A percentile compares a stretch with the other conserved stretches of the same genome.
phyloP scores from a whole-genome alignment of 2,329 filamentous ascomycete species.

The Epichloe sibirici region DNA sequence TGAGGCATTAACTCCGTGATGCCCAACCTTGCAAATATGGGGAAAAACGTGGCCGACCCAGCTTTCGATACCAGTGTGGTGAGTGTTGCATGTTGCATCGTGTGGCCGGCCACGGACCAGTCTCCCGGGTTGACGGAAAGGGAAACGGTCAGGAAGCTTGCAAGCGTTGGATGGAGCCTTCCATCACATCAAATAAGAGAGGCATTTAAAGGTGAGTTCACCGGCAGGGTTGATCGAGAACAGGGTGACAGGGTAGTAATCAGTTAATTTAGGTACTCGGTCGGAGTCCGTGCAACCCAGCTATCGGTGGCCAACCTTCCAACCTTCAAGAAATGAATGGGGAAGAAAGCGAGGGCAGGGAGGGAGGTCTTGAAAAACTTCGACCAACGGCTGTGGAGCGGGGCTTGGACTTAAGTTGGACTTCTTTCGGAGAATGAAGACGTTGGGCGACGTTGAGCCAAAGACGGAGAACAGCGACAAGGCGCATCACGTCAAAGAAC shows the following conservation, averaged over 20 bases:
- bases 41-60: neutral
- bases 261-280: too few relatives aligned
- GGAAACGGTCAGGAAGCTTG: neutral
- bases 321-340: too few relatives aligned
- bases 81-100: neutral
- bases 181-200: neutral
- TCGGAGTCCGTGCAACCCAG: too few relatives aligned
- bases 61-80: neutral
- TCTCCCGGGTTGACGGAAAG: neutral
- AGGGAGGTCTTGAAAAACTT: too few relatives aligned
- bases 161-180: neutral
- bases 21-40: neutral
- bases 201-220: neutral
- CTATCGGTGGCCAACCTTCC: too few relatives aligned
- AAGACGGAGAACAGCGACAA: too few relatives aligned
- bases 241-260: too few relatives aligned
- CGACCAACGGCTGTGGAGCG: too few relatives aligned
- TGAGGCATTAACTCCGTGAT: neutral
- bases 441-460: too few relatives aligned
- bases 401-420: neutral
- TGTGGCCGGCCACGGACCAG: neutral
- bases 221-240: neutral
- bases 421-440: neutral
- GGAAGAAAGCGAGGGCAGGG: too few relatives aligned
- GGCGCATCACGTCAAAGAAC: neutral